These are phyloP conservation scores for Pyrenopolyporus hunteri DNA, from an alignment of 495 filamentous ascomycete genomes.

Conservation along the genomic window DNA sequence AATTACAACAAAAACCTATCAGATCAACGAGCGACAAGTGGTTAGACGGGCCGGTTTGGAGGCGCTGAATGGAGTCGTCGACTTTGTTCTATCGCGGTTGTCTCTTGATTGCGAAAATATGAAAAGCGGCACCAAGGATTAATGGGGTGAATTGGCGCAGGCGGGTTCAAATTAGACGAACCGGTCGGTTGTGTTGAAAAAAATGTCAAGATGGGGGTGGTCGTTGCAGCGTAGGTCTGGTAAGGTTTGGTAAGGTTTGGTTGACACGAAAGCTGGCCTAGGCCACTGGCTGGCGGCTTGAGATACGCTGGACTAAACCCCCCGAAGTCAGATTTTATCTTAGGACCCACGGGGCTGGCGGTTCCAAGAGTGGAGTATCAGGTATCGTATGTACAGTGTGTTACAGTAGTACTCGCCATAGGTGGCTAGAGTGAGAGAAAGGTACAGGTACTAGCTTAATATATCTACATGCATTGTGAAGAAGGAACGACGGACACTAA, in stretches of 20 bases:
- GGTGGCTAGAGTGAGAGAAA: too few species aligned
- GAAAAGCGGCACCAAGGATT: constrained; percentile 24
- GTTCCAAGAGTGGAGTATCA: constrained; percentile 23
- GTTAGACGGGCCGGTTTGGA: constrained; percentile 8
- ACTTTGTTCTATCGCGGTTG: constrained; percentile 21
- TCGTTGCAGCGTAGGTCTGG: constrained; percentile 6
- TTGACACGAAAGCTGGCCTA: constrained; percentile 29
- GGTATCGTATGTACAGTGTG: neutral
- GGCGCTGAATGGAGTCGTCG: constrained; percentile 3
- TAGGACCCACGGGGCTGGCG: constrained; percentile 12
- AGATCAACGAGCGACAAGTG: constrained; percentile 17
- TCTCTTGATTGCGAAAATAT: constrained; percentile 19
- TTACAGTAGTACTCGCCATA: too few species aligned
- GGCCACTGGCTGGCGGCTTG: constrained; percentile 10
- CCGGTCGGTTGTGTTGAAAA: constrained; percentile 34
- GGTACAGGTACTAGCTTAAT: too few species aligned
- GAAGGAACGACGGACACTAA: constrained; percentile 13
- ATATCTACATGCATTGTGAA: neutral
- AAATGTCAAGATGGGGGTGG: constrained; percentile 28
- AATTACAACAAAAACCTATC: constrained; percentile 18
- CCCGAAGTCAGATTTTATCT: constrained; percentile 4
- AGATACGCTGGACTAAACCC: constrained; percentile 7
- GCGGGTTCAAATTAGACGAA: constrained; percentile 27
- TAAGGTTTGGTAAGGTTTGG: constrained; percentile 19
- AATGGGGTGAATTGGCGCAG: constrained; percentile 33